Conservation (phyloP, 805 yeast genomes). For the Candida germanica region DNA sequence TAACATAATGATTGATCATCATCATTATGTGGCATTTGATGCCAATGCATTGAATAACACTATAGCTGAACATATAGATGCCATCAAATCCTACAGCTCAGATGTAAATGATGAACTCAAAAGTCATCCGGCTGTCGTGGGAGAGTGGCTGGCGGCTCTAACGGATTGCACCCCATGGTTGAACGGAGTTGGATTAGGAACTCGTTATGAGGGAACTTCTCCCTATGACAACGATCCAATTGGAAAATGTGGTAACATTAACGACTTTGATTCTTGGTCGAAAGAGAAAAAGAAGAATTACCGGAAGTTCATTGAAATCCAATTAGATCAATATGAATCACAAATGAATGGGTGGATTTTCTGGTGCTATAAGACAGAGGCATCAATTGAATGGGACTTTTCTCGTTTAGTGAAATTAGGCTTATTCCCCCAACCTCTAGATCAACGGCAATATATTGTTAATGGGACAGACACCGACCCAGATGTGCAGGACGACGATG, state of each 20-base stretch:
- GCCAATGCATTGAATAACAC: constrained; percentile 21
- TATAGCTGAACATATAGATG: constrained; percentile 29
- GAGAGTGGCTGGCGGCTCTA: constrained; percentile 74
- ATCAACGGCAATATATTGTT: constrained; percentile 27
- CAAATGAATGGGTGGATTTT: constrained; percentile 60
- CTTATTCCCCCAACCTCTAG: constrained; percentile 62
- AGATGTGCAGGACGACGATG: constrained; percentile 5
- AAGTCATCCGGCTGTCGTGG: constrained; percentile 52
- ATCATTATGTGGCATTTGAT: constrained; percentile 37
- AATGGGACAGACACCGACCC: constrained; percentile 33
- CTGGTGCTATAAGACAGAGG: constrained; percentile 72
- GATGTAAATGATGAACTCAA: constrained; percentile 36
- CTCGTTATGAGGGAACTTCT: constrained; percentile 55
- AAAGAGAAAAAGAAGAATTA: constrained; percentile 42
- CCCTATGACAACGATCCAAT: constrained; percentile 17
- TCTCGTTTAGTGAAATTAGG: constrained; percentile 49
- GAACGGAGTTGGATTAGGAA: constrained; percentile 65
- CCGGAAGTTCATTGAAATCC: constrained; percentile 56
- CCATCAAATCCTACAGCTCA: constrained; percentile 29
- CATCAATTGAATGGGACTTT: constrained; percentile 68
- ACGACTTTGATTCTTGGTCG: constrained; percentile 43
- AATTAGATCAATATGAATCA: constrained; percentile 49
- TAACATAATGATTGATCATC: constrained; percentile 40
- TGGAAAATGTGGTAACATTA: constrained; percentile 46
- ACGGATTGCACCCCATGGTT: constrained; percentile 72